These are phyloP conservation scores for Annulohypoxylon nitens DNA, from an alignment of 495 filamentous ascomycete genomes.

Conservation along the genomic window DNA sequence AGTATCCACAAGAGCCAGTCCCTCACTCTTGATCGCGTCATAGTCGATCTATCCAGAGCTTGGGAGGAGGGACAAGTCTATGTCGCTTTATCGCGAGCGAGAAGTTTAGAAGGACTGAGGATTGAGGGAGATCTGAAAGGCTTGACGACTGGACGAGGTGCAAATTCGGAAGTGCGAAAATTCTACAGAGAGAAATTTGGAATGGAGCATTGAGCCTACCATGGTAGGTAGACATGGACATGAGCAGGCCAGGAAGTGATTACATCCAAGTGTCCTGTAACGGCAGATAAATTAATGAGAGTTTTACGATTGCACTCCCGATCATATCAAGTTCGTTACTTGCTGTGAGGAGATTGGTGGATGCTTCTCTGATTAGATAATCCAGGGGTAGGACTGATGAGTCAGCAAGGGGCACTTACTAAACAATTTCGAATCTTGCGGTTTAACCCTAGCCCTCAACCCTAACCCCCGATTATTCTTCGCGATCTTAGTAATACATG, in stretches of 20 bases:
- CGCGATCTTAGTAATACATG: no score
- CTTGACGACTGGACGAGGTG: constrained; percentile 40
- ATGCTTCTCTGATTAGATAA: background rate
- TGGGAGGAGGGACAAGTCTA: constrained; percentile 94
- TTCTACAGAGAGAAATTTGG: constrained; percentile 48
- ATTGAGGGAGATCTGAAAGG: constrained; percentile 52
- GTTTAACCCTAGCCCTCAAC: no score
- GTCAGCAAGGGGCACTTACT: background rate
- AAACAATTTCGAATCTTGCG: background rate
- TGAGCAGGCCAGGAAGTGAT: background rate
- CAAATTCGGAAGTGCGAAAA: constrained; percentile 45
- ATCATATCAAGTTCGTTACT: background rate
- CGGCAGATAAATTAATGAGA: no score
- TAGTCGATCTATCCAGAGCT: constrained; percentile 84
- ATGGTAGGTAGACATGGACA: background rate
- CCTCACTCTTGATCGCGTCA: constrained; percentile 90
- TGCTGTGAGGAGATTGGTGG: background rate
- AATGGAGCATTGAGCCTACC: background rate
- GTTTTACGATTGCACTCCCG: no score
- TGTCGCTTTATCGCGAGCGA: constrained; percentile 83
- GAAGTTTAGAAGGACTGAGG: constrained; percentile 77
- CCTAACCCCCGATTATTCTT: no score
- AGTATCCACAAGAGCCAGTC: constrained; percentile 96
- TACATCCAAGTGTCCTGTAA: background rate
- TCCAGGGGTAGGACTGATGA: background rate